A percentile compares a stretch with the other conserved stretches of the same genome.
Evolutionary conservation across 2,329 filamentous ascomycete species (phyloP).

Genomic region (Diaporthe ilicicola): DNA sequence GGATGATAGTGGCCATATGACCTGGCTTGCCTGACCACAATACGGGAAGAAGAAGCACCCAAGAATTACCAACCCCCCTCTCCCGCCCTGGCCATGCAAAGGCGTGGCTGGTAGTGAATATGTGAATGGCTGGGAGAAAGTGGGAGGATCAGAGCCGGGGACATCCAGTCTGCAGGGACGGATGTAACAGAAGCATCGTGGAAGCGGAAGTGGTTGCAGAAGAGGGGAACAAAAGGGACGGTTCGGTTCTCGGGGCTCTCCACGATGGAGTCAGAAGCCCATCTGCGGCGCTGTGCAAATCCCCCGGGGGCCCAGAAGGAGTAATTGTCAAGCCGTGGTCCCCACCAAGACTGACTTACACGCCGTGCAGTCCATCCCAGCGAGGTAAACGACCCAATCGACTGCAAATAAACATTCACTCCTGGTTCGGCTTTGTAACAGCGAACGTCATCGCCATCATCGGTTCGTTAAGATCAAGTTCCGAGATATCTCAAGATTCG

Average conservation of each 20-base stretch:
- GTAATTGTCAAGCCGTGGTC: constrained; percentile 1
- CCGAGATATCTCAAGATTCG: not conserved
- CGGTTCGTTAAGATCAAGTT: not conserved
- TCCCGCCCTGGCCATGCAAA: not conserved
- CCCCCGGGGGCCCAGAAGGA: constrained; percentile 16
- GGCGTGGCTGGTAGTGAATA: constrained; percentile 10
- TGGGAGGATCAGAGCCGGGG: not conserved
- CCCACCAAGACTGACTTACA: constrained; percentile 10
- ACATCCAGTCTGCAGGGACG: not conserved
- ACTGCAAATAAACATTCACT: not conserved
- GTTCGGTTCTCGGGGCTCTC: constrained; percentile 2
- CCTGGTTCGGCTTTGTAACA: not conserved
- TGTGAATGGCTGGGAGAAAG: constrained; percentile 11
- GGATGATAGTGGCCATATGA: not conserved
- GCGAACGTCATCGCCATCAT: not conserved
- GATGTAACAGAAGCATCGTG: constrained; percentile 19
- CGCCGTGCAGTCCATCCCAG: constrained; percentile 4
- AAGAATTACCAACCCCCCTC: not conserved
- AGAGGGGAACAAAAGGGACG: constrained; percentile 12
- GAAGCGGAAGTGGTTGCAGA: constrained; percentile 25
- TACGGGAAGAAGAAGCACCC: not conserved
- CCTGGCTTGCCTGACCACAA: not conserved
- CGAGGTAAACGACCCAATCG: not conserved
- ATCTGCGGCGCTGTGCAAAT: constrained; percentile 19
- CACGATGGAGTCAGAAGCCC: constrained; percentile 10